Evolutionary conservation across 345 rosid genomes (phyloP).

Genomic region (Citropsis articulata): DNA sequence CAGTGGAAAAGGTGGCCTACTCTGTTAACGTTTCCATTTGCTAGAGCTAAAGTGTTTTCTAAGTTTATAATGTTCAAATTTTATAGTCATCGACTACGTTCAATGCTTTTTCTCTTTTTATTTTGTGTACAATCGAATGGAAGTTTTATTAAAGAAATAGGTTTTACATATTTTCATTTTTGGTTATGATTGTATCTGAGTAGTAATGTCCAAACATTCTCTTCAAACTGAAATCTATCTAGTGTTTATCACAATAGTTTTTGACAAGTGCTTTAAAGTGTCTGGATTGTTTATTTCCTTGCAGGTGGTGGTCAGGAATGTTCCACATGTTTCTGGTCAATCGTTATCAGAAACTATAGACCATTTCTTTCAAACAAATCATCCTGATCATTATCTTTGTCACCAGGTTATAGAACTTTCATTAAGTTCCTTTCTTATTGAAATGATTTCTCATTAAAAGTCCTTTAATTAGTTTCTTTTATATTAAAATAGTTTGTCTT

Average conservation of each 20-base stretch:
- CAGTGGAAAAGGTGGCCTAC: not conserved
- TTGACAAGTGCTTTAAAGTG: not conserved
- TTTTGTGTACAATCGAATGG: too few relatives aligned
- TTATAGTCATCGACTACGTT: too few relatives aligned
- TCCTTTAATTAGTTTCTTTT: not conserved
- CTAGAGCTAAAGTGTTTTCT: not conserved
- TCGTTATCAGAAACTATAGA: conserved; percentile 64
- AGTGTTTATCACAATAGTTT: not conserved
- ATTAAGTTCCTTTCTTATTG: not conserved
- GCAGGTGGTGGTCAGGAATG: conserved; percentile 91
- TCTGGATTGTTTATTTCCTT: not conserved
- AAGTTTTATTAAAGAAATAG: not conserved
- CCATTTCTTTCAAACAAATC: conserved; percentile 76
- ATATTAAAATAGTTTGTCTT: not conserved
- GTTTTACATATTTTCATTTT: not conserved
- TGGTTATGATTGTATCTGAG: not conserved
- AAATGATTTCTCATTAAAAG: not conserved
- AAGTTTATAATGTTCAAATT: not conserved
- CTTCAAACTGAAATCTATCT: not conserved
- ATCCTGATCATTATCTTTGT: conserved; percentile 83
- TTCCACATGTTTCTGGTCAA: conserved; percentile 59
- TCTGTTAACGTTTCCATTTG: not conserved
- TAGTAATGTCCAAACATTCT: not conserved
- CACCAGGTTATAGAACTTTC: conserved; percentile 56
- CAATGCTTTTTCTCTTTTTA: too few relatives aligned